A percentile compares a stretch with the other conserved stretches of the same genome.
Evolutionary conservation across 2,329 filamentous ascomycete species (phyloP).

Genomic region (Pseudopyrenochaeta lycopersici): DNA sequence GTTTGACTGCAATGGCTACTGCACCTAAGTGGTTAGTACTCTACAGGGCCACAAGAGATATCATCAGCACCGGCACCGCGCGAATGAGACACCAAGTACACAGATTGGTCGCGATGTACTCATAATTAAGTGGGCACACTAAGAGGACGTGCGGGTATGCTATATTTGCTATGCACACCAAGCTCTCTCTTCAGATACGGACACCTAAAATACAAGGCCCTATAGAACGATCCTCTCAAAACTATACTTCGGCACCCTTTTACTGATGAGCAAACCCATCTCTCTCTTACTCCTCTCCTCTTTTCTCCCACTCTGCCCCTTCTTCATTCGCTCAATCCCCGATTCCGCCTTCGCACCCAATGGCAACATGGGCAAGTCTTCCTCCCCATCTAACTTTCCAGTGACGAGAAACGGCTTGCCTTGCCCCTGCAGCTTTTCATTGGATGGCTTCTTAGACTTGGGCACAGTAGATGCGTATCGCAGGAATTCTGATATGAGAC

Average conservation of each 20-base stretch:
- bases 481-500: slow-evolving; percentile 71
- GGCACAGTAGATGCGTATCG: slow-evolving; percentile 57
- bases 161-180: neutral
- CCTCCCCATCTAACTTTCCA: slow-evolving; percentile 39
- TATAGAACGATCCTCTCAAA: slow-evolving; percentile 71
- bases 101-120: too few relatives aligned
- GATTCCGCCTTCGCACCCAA: slow-evolving; percentile 72
- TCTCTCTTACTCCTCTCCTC: slow-evolving; percentile 75
- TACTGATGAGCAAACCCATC: slow-evolving; percentile 78
- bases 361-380: slow-evolving; percentile 66
- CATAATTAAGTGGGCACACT: neutral
- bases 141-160: neutral
- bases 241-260: slow-evolving; percentile 83
- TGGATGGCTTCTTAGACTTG: slow-evolving; percentile 42
- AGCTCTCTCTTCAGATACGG: neutral
- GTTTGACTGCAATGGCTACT: neutral
- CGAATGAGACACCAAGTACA: too few relatives aligned
- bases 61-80: neutral
- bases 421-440: slow-evolving; percentile 50
- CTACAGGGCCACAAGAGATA: neutral
- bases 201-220: neutral
- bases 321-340: slow-evolving; percentile 60
- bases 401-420: slow-evolving; percentile 58
- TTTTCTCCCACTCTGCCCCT: slow-evolving; percentile 74
- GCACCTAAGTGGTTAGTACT: neutral